phyloP scores from a whole-genome alignment of 768 basidiomycete genomes.

The Naganishia onofrii region DNA sequence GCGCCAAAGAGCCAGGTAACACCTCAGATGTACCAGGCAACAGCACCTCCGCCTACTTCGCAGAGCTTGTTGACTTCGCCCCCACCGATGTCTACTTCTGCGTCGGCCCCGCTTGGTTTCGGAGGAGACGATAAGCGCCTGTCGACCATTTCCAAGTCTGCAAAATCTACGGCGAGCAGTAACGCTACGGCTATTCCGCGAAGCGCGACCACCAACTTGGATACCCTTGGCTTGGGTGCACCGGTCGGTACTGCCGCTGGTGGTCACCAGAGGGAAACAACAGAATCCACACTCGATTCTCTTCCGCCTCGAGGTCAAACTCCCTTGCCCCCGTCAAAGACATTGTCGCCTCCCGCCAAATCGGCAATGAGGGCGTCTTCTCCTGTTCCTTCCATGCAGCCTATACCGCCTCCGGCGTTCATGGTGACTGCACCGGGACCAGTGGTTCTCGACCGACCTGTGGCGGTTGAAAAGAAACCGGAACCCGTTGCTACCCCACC shows the following conservation, averaged over 20 bases:
- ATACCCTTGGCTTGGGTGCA: slow-evolving; percentile 19
- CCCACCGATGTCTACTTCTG: slow-evolving; percentile 27
- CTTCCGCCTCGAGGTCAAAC: slow-evolving; percentile 36
- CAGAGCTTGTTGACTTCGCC: slow-evolving; percentile 26
- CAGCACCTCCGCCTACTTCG: slow-evolving; percentile 35
- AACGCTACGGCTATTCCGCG: slow-evolving; percentile 16
- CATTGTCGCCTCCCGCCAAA: slow-evolving; percentile 45
- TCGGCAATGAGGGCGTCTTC: slow-evolving; percentile 47
- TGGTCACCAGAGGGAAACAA: neutral
- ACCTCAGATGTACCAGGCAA: slow-evolving; percentile 39
- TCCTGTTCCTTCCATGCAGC: slow-evolving; percentile 34
- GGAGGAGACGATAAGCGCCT: slow-evolving; percentile 16
- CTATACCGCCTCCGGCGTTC: slow-evolving; percentile 33
- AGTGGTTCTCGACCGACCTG: slow-evolving; percentile 35
- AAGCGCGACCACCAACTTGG: slow-evolving; percentile 23
- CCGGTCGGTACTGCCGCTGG: slow-evolving; percentile 17
- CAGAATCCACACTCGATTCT: slow-evolving; percentile 4
- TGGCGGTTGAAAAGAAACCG: slow-evolving; percentile 27
- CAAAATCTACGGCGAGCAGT: slow-evolving; percentile 10
- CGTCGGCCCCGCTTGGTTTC: slow-evolving; percentile 24
- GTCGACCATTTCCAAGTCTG: slow-evolving; percentile 16
- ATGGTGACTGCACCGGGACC: slow-evolving; percentile 47
- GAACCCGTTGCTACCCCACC: slow-evolving; percentile 26
- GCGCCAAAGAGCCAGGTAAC: slow-evolving; percentile 48
- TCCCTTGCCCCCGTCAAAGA: slow-evolving; percentile 43